Evolutionary conservation across 2,329 filamentous ascomycete genomes (phyloP), one percentile per base, ranked within the genome.

Genomic region (Neopestalotiopsis clavispora): DNA sequence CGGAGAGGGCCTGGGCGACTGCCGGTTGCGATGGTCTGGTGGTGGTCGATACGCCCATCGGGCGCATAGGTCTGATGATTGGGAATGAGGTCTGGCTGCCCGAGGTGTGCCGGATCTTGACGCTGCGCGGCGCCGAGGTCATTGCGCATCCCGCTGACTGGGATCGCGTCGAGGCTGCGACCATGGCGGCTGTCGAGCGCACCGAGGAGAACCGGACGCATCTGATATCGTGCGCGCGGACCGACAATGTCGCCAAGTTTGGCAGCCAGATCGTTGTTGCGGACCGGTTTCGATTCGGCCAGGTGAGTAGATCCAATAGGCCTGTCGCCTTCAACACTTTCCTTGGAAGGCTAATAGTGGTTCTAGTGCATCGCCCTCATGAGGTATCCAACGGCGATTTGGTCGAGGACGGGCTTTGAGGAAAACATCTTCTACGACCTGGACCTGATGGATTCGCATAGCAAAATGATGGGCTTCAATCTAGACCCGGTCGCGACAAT

Each of bases 391-490:
- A 65, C 40, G 7, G 62, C 34, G 5, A 30, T 65, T 23, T 52
- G 40, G 62, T 65, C 40, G 40, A 45, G 40, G 28, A 65, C 40
- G 13, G 62, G 40, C 20, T 65, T 65, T 13, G 62, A 65, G 20
- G 62, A 65, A 20, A 65, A 65, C 12, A 52, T 52, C 23, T 65
- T 52, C 62, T 7, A 42, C 9, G 40, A 65, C 20, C 5, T 65
- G 62, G 62, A 65, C 45, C 12, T 65, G 38, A 52, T 65, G 62
- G 40, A 52, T 49, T 65, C 62, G 23, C 40, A 65, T 17, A 65
- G 62, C 30, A 65, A 65, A 17, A 65, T 65, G 62, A 65, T 65
- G 40, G 40, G 62, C 28, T 65, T 65, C 38, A 40, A 63, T 13
- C 23, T 63, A 17, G 34, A 63, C n/a, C 60, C 60, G 17, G 60